These are phyloP conservation scores for Penicillium tannophilum DNA, from an alignment of 495 filamentous ascomycete species.

Conservation along the genomic window DNA sequence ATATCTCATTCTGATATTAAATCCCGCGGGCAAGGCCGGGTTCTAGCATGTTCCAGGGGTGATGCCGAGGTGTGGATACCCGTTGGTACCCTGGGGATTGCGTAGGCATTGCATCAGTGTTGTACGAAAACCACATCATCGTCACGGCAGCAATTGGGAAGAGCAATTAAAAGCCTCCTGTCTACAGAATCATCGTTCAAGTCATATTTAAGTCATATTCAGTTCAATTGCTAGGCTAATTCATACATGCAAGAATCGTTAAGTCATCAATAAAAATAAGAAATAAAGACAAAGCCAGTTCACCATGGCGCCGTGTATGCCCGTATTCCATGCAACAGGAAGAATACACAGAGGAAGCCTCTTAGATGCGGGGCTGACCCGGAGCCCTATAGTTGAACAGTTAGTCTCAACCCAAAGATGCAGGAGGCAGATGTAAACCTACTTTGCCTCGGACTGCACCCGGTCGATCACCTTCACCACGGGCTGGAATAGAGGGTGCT, in stretches of 20 bases:
- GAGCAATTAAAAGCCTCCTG: no score
- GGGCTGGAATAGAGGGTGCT: conserved; percentile 70
- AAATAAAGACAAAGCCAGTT: conserved; percentile 16
- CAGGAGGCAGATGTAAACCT: conserved; percentile 15
- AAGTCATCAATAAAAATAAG: conserved; percentile 21
- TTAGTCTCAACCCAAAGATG: conserved; percentile 10
- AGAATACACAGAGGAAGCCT: conserved; percentile 14
- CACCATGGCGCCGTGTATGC: conserved; percentile 33
- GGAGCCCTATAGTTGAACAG: conserved; percentile 21
- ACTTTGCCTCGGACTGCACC: conserved; percentile 64
- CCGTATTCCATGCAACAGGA: conserved; percentile 36
- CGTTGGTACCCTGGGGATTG: neutral
- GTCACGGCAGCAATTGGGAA: no score
- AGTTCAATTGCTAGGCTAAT: conserved; percentile 9
- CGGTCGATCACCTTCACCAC: conserved; percentile 74
- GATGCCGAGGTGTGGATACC: neutral
- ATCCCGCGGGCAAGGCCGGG: neutral
- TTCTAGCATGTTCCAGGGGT: neutral
- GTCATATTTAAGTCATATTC: no score
- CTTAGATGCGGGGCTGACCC: conserved; percentile 34
- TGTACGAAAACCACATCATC: neutral
- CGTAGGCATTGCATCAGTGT: conserved; percentile 3
- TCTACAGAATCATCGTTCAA: no score
- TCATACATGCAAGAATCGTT: conserved; percentile 19
- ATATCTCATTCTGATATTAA: neutral